A percentile compares a stretch with the other conserved stretches of the same genome.
phyloP scores from a whole-genome alignment of 1,284 basidiomycete genomes.

The Termitomyces sp. region DNA sequence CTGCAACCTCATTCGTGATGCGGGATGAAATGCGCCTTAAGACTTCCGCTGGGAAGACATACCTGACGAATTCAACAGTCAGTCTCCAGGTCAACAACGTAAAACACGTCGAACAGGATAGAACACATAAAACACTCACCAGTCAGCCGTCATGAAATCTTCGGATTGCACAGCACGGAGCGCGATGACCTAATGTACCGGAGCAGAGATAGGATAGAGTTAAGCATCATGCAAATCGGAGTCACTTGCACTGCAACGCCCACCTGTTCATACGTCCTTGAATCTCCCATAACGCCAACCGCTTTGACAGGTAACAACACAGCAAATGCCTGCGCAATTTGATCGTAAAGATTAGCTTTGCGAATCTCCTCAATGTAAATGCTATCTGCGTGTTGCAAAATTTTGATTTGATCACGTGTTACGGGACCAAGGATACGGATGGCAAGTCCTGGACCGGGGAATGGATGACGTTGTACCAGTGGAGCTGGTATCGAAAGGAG shows the following conservation, averaged over 20 bases:
- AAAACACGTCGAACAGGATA: not conserved
- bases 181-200: constrained; percentile 64
- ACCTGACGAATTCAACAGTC: constrained; percentile 44
- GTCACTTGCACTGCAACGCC: constrained; percentile 19
- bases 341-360: constrained; percentile 86
- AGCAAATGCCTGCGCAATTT: constrained; percentile 97
- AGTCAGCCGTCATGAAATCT: constrained; percentile 98
- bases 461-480: constrained; percentile 96
- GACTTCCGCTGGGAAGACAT: constrained; percentile 91
- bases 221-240: not conserved
- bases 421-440: constrained; percentile 97
- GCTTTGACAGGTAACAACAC: constrained; percentile 95
- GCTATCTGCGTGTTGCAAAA: constrained; percentile 91
- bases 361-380: constrained; percentile 99
- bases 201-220: not conserved
- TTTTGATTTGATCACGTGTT: constrained; percentile 87
- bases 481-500: constrained; percentile 89
- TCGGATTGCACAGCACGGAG: constrained; percentile 89
- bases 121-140: constrained; percentile 43
- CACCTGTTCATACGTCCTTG: constrained; percentile 95
- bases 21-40: constrained; percentile 90
- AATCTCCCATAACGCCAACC: constrained; percentile 97
- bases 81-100: not conserved
- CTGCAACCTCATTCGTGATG: constrained; percentile 96
- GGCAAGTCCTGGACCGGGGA: constrained; percentile 98